Base-by-base conservation (phyloP, 2,329 filamentous ascomycete species). In the Cladophialophora psammophila region DNA sequence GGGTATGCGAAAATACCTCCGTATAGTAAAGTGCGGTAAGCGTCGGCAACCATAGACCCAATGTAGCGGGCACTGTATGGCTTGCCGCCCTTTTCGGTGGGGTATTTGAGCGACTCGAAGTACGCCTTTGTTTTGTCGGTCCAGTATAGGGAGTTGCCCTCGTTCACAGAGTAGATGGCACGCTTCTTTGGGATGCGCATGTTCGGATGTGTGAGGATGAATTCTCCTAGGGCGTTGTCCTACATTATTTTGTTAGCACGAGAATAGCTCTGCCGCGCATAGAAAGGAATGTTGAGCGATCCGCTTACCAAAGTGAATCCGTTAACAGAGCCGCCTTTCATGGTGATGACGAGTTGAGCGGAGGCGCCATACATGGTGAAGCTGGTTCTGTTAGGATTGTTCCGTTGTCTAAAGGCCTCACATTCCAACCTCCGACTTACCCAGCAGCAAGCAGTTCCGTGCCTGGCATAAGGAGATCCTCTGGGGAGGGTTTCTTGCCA, bases 291-390 rank as follows among this genome's bases (percentile, higher is more conserved):
- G 8, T 32, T 9, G 26, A 34, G 6, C 7, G 4, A 13, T 32
- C 34, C 20, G 18, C 67, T 58, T 66, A 73, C 71, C 75, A 99
- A 89, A 32, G 95, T 99, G 86, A 99, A 99, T 75, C 95, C 95
- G 81, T 98, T 97, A 81, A 99, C 95, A 69, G 83, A 87, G 71
- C 94, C 92, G 72, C 90, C 92, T 81, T 91, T 92, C 93, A 98
- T 97, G 73, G 95, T 99, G 77, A 99, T 91, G 75, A 99, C 95
- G 54, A 99, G 86, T 83, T 98, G 94, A 3, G 95, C 90, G 2
- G 94, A 97, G 73, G 95, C 95, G 77, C 95, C 95, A 82, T 99
- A 99, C 95, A 99, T 99, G 81, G 95, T 99, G 86, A 99, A 99
- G n/a, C 95, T 95, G 26, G 92, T 13, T 13, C 15, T 36, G 57